Conservation (phyloP, 202 grass and related monocot species). For the Bolboschoenoplectus hybrid region DNA sequence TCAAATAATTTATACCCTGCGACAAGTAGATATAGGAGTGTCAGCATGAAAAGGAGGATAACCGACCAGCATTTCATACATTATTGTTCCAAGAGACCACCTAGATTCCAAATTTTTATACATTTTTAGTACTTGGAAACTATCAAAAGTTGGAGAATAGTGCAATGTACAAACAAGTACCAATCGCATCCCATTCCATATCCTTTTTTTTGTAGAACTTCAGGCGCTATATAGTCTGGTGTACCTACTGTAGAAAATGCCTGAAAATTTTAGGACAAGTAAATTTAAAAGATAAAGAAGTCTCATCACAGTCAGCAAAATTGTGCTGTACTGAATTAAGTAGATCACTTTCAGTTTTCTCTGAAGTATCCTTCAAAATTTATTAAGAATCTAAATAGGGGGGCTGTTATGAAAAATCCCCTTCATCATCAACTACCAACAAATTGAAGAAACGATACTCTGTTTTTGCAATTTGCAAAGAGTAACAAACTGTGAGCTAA, state of each 20-base stretch:
- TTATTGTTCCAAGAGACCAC: constrained; percentile 92
- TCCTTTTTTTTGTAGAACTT: constrained; percentile 82
- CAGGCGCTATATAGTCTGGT: constrained; percentile 86
- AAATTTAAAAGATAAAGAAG: constrained; percentile 11
- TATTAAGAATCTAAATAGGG: constrained; percentile 22
- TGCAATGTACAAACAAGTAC: constrained; percentile 36
- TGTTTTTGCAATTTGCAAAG: constrained; percentile 9
- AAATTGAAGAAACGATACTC: not conserved
- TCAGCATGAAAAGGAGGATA: constrained; percentile 90
- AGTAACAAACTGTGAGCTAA: not conserved
- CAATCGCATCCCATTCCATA: constrained; percentile 88
- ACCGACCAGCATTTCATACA: constrained; percentile 96
- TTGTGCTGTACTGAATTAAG: not conserved
- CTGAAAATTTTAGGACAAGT: constrained; percentile 47
- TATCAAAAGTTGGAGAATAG: not conserved
- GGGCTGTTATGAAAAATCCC: constrained; percentile 26
- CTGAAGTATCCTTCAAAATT: constrained; percentile 25
- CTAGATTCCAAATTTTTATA: constrained; percentile 45
- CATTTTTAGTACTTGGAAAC: constrained; percentile 24
- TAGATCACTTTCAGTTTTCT: constrained; percentile 6
- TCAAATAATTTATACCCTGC: constrained; percentile 54
- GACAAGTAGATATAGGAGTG: constrained; percentile 70
- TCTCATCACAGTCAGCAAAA: constrained; percentile 17
- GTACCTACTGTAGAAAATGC: constrained; percentile 90
- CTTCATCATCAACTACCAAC: constrained; percentile 31